Base-by-base conservation (phyloP, 352 stramenopile genomes). In the Globisporangium paddicum region DNA sequence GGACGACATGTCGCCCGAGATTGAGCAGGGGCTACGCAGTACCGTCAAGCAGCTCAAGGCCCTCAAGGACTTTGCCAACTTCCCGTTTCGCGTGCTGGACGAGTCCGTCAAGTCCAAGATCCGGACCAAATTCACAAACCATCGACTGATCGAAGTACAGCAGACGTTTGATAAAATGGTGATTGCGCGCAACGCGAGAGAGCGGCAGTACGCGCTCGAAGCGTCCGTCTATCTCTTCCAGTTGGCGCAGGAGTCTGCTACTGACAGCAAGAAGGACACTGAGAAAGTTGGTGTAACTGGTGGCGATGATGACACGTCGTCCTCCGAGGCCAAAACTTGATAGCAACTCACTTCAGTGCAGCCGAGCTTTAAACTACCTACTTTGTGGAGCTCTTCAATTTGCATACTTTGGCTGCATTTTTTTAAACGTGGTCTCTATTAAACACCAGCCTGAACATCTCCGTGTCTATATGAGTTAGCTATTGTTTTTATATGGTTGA, bases 81-180 rank as follows among this genome's bases (percentile, higher is more conserved):
- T 82, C 45, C 42, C 55, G 1, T 89, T 92, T 58, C 55, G 71
- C 41, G 56, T 71, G 21, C 68, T 92, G 34, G 75, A 87, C 44
- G 76, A 79, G 25, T 44, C 54, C 0, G 46, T 70, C 28, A 70
- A 75, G 1, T 60, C 65, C 28, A 76, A 53, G 11, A 79, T 89
- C 56, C 60, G 67, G 5, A 58, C 72, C 46, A 82, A 77, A 19
- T 90, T 90, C 47, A 34, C 67, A 18, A 77, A 86, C 44, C 77
- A 89, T 51, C 73, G 79, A 14, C 63, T 90, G 10, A 73, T 84
- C 5, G 78, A 87, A 44, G 62, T 90, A 25, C 82, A 92, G 64
- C 73, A 80, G 35, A 72, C 68, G 13, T 92, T 90, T 34, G 77
- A 90, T 53, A 74, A 69, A 30, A 55, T 90, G 8, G 71, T 92